These are phyloP conservation scores for Verruconis gallopava DNA, from an alignment of 2,329 filamentous ascomycete genomes.

Conservation along the genomic window DNA sequence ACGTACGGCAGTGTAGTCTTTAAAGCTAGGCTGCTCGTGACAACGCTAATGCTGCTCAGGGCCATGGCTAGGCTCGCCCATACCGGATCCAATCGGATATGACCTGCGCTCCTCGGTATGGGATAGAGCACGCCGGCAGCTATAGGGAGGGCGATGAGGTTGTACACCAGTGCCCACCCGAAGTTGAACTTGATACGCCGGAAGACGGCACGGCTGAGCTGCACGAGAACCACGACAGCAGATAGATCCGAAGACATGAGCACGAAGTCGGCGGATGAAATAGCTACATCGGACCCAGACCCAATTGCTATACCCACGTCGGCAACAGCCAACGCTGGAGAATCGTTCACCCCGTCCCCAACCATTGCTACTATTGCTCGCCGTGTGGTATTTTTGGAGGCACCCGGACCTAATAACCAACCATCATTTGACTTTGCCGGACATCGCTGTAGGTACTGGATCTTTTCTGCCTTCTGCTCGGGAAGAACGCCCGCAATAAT, in stretches of 20 bases:
- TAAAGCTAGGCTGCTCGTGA: constrained; percentile 66
- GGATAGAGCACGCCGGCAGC: constrained; percentile 16
- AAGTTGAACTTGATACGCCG: constrained; percentile 17
- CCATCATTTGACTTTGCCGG: neutral
- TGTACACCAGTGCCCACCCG: constrained; percentile 16
- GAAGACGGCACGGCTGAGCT: constrained; percentile 14
- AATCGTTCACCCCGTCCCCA: constrained; percentile 29
- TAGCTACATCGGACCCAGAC: constrained; percentile 62
- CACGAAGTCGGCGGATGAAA: constrained; percentile 14
- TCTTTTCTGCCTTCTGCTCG: constrained; percentile 7
- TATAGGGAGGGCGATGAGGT: constrained; percentile 14
- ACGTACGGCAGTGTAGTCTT: constrained; percentile 35
- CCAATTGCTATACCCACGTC: constrained; percentile 20
- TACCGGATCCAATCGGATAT: constrained; percentile 57
- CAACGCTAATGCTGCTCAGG: constrained; percentile 77
- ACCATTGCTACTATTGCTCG: constrained; percentile 21
- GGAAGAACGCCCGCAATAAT: constrained; percentile 6
- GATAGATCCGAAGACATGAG: constrained; percentile 14
- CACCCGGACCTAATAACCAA: neutral
- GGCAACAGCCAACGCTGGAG: constrained; percentile 21
- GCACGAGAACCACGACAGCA: constrained; percentile 13
- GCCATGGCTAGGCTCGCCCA: constrained; percentile 94
- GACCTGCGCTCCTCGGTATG: constrained; percentile 26
- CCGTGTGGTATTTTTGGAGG: neutral
- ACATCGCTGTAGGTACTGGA: constrained; percentile 2